Percentiles rank a stretch among this genome's conserved stretches.
Evolutionary conservation across 192 early-diverging fungal species (phyloP).

Genomic region (Coemansia sp.): DNA sequence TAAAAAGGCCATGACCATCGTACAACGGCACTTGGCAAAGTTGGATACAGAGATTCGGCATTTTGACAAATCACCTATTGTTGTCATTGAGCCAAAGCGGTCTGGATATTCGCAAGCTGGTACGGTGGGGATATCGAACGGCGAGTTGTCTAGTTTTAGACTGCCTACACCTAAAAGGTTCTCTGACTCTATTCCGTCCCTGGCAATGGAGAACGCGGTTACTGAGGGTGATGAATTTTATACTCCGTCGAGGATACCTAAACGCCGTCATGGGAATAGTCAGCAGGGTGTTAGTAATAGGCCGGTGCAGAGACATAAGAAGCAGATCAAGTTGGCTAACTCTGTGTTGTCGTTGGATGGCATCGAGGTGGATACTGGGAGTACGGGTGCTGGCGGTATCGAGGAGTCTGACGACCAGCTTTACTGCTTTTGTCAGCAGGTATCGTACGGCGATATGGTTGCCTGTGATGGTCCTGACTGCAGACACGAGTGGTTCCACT

Average conservation of each 20-base stretch:
- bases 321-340: constrained; percentile 47
- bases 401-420: constrained; percentile 60
- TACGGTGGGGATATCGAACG: constrained; percentile 37
- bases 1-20: constrained; percentile 50
- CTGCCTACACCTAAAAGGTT: constrained; percentile 42
- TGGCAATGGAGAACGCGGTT: constrained; percentile 23
- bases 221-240: constrained; percentile 34
- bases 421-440: constrained; percentile 61
- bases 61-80: constrained; percentile 42
- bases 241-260: constrained; percentile 44
- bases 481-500: constrained; percentile 64
- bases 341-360: constrained; percentile 49
- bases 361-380: constrained; percentile 35
- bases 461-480: constrained; percentile 59
- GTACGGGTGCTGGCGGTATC: constrained; percentile 27
- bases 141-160: constrained; percentile 36
- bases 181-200: constrained; percentile 25
- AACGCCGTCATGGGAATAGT: constrained; percentile 27
- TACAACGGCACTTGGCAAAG: constrained; percentile 46
- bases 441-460: constrained; percentile 63
- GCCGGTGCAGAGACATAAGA: constrained; percentile 35
- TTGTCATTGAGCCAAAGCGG: constrained; percentile 6
- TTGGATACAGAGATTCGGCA: constrained; percentile 52
- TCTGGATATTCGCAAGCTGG: not conserved
- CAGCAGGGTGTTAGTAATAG: constrained; percentile 5